Evolutionary conservation across 176 grass and related monocot species (phyloP).

Genomic region (Ananas comosus): DNA sequence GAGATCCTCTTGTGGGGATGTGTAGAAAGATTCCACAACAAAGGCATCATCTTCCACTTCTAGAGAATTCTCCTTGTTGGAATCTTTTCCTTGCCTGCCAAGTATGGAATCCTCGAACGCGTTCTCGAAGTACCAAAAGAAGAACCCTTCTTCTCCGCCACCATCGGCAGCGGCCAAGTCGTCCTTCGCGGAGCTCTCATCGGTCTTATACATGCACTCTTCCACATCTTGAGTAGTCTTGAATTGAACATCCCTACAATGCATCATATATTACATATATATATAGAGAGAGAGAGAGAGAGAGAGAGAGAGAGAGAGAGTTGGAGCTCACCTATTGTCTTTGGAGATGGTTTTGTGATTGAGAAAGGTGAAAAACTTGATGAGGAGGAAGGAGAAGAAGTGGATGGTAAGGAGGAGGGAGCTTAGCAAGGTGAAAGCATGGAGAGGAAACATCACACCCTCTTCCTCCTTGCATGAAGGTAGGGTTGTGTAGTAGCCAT

Average conservation of each 20-base stretch:
- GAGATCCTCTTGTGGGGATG: conserved; percentile 1
- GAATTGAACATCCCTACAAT: conserved; percentile 18
- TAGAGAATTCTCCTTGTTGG: conserved; percentile 28
- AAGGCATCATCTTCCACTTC: conserved; percentile 29
- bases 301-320: background rate
- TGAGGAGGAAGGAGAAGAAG: conserved; percentile 53
- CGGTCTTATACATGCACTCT: background rate
- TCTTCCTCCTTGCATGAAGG: background rate
- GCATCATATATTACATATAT: background rate
- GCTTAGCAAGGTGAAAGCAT: conserved; percentile 27
- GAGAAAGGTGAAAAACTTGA: conserved; percentile 45
- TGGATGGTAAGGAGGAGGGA: conserved; percentile 44
- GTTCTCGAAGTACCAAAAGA: conserved; percentile 72
- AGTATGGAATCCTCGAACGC: conserved; percentile 41
- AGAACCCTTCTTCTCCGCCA: conserved; percentile 10
- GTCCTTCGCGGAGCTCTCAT: background rate
- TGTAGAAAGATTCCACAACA: conserved; percentile 21
- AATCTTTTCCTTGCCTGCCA: conserved; percentile 43
- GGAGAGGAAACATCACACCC: conserved; percentile 32
- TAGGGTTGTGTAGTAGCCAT: conserved; percentile 22
- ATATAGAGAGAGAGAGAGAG: background rate
- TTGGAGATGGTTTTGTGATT: conserved; percentile 13
- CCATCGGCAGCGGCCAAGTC: background rate
- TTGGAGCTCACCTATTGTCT: conserved; percentile 11
- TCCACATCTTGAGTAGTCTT: conserved; percentile 3